Percentiles rank a stretch among this genome's conserved stretches.
Evolutionary conservation across 129 eudicot species (phyloP).

Genomic region (Smallanthus sonchifolius): DNA sequence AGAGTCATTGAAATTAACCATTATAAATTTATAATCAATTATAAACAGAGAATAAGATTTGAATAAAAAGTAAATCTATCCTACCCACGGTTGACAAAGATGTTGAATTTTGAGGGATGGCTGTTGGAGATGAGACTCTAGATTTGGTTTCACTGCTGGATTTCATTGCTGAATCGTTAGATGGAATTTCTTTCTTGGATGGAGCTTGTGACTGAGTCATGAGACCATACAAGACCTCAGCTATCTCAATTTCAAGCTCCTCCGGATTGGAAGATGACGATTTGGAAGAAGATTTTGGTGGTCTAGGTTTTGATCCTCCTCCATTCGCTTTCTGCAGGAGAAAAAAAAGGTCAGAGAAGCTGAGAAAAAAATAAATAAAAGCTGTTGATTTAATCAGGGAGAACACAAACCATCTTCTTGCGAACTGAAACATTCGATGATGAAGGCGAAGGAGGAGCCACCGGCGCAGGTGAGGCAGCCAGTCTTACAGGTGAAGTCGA

Average conservation of each 20-base stretch:
- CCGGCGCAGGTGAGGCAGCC: constrained; percentile 48
- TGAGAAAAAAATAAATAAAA: background rate
- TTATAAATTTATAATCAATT: background rate
- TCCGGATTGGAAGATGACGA: constrained; percentile 77
- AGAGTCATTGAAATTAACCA: background rate
- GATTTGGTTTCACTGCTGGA: constrained; percentile 50
- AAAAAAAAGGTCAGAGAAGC: background rate
- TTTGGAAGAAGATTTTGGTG: constrained; percentile 60
- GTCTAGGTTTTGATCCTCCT: constrained; percentile 52
- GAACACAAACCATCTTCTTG: constrained; percentile 73
- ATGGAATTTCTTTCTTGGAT: constrained; percentile 44
- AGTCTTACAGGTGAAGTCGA: constrained; percentile 67
- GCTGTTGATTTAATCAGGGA: background rate
- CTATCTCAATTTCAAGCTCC: constrained; percentile 95
- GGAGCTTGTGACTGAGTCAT: constrained; percentile 88
- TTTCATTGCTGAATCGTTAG: constrained; percentile 41
- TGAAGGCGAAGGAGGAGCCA: constrained; percentile 80
- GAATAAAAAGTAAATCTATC: constrained; percentile 11
- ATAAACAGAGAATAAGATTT: background rate
- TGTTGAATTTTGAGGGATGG: constrained; percentile 40
- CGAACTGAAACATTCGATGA: constrained; percentile 60
- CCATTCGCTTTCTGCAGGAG: constrained; percentile 62
- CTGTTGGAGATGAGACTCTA: constrained; percentile 59
- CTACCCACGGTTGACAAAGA: constrained; percentile 54
- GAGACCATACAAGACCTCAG: constrained; percentile 86